Evolutionary conservation across 805 yeast species (phyloP), one percentile per base, ranked within the genome.

Genomic region (Starmerella ratchasimensis): DNA sequence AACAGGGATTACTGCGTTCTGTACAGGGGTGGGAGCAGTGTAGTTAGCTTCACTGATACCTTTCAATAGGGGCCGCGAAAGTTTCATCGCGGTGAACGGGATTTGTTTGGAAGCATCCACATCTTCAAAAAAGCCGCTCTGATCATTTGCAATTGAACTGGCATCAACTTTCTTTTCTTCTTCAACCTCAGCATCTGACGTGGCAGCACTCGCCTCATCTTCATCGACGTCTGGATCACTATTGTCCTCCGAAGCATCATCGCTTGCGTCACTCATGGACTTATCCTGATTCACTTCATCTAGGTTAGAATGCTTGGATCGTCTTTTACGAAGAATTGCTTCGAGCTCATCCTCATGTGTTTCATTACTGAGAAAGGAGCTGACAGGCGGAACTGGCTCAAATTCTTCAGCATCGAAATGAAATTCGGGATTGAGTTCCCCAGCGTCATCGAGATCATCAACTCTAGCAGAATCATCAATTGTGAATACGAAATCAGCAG

Each of bases 1-100:
- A 40, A 88, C 75, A 11, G 99, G 98, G 44, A 90, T 86, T 7
- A 93, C 74, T 1, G 95, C 80, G 43, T 86, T 68, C 64, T 90
- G 98, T 62, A 90, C 82, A 11, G 95, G 94, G 0, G 96, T 80
- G 6, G 98, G 98, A 34, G 69, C 71, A n/a, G 74, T 55, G 57
- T 86, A 90, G 5, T 93, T 93, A 27, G 90, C 64, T 23, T 75
- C 75, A 11, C 80, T 67, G 37, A 90, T 62, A 27, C 93, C 94
- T 54, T 80, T 80, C 44, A 88, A 63, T 10, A 88, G 72, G 1
- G 98, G 98, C 52, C 99, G 74, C 2, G 97, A 84, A 20, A 90
- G 67, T 33, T 80, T 76, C 38, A 90, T 62, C 0, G 80, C 65
- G 49, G 80, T 79, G 63, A 90, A 90, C 6, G 77, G 71, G 28